Percentiles rank a stretch among this genome's conserved stretches.
Evolutionary conservation across 2,329 filamentous ascomycete species (phyloP).

Genomic region (Domatiomyces globalis): DNA sequence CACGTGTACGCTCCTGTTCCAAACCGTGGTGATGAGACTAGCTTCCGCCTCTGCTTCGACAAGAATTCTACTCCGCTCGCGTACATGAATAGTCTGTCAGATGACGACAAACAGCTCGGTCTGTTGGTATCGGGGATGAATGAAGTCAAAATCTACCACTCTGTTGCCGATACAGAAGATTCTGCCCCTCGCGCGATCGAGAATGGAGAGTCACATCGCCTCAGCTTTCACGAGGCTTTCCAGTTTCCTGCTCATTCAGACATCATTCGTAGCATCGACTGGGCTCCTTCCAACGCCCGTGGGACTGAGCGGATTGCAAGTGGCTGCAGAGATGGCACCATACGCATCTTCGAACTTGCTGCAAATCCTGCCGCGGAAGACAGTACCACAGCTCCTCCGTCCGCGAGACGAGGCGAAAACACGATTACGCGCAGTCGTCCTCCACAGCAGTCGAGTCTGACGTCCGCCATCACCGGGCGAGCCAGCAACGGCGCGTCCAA

Average conservation of each 20-base stretch:
- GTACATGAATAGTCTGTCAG: slow-evolving; percentile 64
- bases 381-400: neutral
- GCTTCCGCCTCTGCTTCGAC: slow-evolving; percentile 76
- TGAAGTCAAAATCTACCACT: slow-evolving; percentile 68
- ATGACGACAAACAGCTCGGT: slow-evolving; percentile 62
- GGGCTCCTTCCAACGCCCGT: slow-evolving; percentile 81
- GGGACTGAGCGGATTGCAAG: slow-evolving; percentile 85
- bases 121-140: slow-evolving; percentile 80
- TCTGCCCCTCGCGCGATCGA: slow-evolving; percentile 22
- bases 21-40: slow-evolving; percentile 67
- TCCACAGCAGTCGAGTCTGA: slow-evolving; percentile 15
- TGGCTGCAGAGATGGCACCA: slow-evolving; percentile 78
- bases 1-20: slow-evolving; percentile 50
- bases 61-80: slow-evolving; percentile 60
- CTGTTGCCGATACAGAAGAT: slow-evolving; percentile 38
- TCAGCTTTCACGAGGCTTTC: slow-evolving; percentile 62
- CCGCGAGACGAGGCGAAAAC: neutral
- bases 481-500: neutral
- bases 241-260: slow-evolving; percentile 60
- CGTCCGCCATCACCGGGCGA: slow-evolving; percentile 16
- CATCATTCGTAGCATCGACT: slow-evolving; percentile 51
- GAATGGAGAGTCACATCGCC: slow-evolving; percentile 43
- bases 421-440: neutral
- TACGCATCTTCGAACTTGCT: slow-evolving; percentile 70
- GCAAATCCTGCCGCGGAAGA: neutral